Percentiles rank a stretch among this genome's conserved stretches.
These are phyloP conservation scores for Sicyos baderoa DNA, from an alignment of 306 rosid species.

Conservation along the genomic window DNA sequence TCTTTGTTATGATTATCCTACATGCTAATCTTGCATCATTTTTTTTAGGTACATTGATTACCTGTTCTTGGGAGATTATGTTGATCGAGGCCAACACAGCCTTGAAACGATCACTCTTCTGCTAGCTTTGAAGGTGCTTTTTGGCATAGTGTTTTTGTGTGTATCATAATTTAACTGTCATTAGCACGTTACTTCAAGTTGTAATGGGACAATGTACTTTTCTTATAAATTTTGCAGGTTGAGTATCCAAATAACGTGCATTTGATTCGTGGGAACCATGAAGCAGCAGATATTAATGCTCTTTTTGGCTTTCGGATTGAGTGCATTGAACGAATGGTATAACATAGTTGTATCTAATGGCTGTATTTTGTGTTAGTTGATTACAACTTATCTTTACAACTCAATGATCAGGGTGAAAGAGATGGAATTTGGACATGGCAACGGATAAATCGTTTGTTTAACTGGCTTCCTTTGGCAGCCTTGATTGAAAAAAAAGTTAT, in stretches of 20 bases:
- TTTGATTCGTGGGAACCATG: slow-evolving; percentile 95
- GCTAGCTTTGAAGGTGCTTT: slow-evolving; percentile 79
- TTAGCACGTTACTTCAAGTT: not conserved
- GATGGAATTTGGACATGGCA: slow-evolving; percentile 99
- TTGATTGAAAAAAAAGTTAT: slow-evolving; percentile 88
- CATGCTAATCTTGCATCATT: slow-evolving; percentile 39
- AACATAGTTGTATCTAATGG: slow-evolving; percentile 9
- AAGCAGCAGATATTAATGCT: slow-evolving; percentile 99
- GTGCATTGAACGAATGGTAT: slow-evolving; percentile 94
- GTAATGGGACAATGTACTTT: not conserved
- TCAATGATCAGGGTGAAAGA: slow-evolving; percentile 82
- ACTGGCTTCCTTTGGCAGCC: slow-evolving; percentile 99
- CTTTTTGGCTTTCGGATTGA: slow-evolving; percentile 98
- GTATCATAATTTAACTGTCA: not conserved
- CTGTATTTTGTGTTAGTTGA: slow-evolving; percentile 5
- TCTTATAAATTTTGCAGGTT: slow-evolving; percentile 49
- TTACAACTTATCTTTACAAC: slow-evolving; percentile 23
- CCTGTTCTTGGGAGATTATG: slow-evolving; percentile 98
- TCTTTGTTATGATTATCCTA: not conserved
- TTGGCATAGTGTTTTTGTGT: not conserved
- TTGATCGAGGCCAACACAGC: slow-evolving; percentile 98
- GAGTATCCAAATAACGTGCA: slow-evolving; percentile 83
- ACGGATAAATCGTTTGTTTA: slow-evolving; percentile 91
- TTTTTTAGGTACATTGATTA: slow-evolving; percentile 91
- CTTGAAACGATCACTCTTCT: slow-evolving; percentile 87